These are phyloP conservation scores for Neoarthrinium moseri DNA, from an alignment of 2,329 filamentous ascomycete genomes.

Conservation along the genomic window DNA sequence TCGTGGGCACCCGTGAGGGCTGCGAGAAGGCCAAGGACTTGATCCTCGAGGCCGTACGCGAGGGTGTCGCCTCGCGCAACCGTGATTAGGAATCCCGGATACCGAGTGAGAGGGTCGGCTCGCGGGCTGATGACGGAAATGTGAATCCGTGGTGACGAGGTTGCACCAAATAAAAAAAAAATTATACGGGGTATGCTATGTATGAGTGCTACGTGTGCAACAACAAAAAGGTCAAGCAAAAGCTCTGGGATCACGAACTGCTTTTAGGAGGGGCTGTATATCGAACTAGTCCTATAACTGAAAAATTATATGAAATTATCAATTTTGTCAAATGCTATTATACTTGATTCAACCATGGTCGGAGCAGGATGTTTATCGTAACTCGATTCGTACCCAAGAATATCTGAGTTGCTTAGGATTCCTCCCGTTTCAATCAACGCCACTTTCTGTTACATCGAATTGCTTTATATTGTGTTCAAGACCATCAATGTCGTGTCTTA, in stretches of 20 bases:
- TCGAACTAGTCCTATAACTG: too few relatives aligned
- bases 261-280: too few relatives aligned
- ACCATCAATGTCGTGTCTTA: too few relatives aligned
- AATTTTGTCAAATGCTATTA: too few relatives aligned
- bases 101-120: neutral
- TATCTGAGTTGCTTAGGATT: too few relatives aligned
- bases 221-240: conserved; percentile 2
- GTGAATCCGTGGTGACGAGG: neutral
- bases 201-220: neutral
- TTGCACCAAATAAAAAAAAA: neutral
- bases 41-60: conserved; percentile 79
- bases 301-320: too few relatives aligned
- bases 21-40: conserved; percentile 85
- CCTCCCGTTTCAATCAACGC: too few relatives aligned
- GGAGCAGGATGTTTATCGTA: too few relatives aligned
- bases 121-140: conserved; percentile 1
- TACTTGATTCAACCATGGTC: too few relatives aligned
- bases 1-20: conserved; percentile 75
- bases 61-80: conserved; percentile 40
- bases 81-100: conserved; percentile 26
- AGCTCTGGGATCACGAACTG: neutral
- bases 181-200: neutral
- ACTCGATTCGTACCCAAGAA: too few relatives aligned
- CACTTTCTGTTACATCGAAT: too few relatives aligned
- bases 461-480: too few relatives aligned